These are phyloP conservation scores for Hypericum perforatum DNA, from an alignment of 345 rosid genomes.

Conservation along the genomic window DNA sequence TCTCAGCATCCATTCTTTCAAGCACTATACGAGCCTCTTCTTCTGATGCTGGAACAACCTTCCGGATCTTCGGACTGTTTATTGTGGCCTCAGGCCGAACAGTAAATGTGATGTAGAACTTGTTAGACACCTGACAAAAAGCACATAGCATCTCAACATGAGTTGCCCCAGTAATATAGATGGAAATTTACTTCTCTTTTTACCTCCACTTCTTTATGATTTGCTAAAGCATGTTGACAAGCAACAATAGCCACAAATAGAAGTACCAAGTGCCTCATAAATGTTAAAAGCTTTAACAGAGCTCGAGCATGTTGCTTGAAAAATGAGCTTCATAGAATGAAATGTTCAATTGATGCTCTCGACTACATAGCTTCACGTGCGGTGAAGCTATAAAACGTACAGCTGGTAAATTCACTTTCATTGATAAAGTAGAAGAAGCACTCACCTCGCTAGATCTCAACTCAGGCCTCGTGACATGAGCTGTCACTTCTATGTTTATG, in stretches of 20 bases:
- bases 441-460: slow-evolving; percentile 65
- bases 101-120: slow-evolving; percentile 79
- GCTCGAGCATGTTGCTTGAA: no score
- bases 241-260: no score
- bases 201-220: background rate
- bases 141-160: background rate
- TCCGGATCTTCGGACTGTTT: slow-evolving; percentile 57
- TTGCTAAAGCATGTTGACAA: no score
- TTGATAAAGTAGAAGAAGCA: background rate
- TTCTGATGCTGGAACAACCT: slow-evolving; percentile 80
- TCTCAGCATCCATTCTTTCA: slow-evolving; percentile 74
- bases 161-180: background rate
- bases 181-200: background rate
- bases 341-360: no score
- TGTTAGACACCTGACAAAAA: slow-evolving; percentile 64
- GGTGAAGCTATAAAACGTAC: no score
- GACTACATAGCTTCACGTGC: no score
- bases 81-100: slow-evolving; percentile 61
- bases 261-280: no score
- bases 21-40: slow-evolving; percentile 77
- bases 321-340: no score
- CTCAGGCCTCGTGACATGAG: slow-evolving; percentile 75
- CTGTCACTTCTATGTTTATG: slow-evolving; percentile 69
- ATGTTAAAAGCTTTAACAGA: no score
- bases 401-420: no score